Evolutionary conservation across 2,329 filamentous ascomycete genomes (phyloP), one percentile per base, ranked within the genome.

Genomic region (Xylariaceae sp.): DNA sequence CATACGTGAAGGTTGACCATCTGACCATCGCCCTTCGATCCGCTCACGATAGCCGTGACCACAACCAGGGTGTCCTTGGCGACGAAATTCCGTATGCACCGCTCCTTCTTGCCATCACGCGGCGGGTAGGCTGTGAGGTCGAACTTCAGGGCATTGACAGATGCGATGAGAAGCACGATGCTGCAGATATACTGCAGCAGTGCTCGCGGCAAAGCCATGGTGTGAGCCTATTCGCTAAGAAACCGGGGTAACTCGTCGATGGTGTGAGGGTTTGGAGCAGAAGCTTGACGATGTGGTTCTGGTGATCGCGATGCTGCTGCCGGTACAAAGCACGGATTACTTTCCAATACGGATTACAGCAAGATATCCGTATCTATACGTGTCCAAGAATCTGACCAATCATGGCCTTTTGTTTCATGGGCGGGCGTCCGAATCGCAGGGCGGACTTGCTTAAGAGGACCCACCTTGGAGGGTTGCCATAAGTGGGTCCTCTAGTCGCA

Each of bases 51-150:
- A 57, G 92, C 90, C 59, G 93, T 97, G 56, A 99, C 93, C 39
- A 97, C 93, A 48, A 99, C 94, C 66, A 99, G 80, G 65, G 94
- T 96, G 73, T 97, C 92, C 76, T 86, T 89, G 62, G 85, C 83
- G 66, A 97, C 92, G 75, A 97, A 99, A 80, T 99, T 99, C 74
- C 93, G 86, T 75, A 99, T 89, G 79, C 94, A 99, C 78, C 93
- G 85, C 78, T 93, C 89, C 71, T 82, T 85, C 63, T 80, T 79
- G 69, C 88, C 85, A 73, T 83, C 80, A 60, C 77, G 75, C 55
- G 78, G 76, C 65, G 59, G 39, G 7, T 86, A 82, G 50, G 92
- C 90, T 69, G 84, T 77, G 62, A 99, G 85, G 71, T 99, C 94
- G 82, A 99, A 97, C 80, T 96, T 97, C 70, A 99, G 86, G 61